phyloP scores from a whole-genome alignment of 169 alveolate species.

The Plasmodium malariae region DNA sequence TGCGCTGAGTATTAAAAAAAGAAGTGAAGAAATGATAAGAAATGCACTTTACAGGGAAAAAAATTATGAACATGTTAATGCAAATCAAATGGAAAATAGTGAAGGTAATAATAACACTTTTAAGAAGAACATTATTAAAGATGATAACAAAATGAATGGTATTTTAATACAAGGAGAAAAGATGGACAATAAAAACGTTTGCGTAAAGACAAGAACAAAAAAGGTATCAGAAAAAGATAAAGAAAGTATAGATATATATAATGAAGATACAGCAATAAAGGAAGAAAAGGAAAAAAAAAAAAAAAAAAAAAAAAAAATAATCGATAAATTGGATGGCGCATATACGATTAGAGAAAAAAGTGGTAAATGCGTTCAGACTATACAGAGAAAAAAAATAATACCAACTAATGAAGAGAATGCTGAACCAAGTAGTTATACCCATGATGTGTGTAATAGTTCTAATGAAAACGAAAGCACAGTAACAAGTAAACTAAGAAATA shows the following conservation, averaged over 20 bases:
- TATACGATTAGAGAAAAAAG: too few species aligned
- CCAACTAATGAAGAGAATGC: neutral
- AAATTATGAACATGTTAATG: neutral
- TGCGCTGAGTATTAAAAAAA: too few species aligned
- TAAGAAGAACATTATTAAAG: neutral
- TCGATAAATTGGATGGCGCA: neutral
- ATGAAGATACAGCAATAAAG: neutral
- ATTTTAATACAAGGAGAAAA: neutral
- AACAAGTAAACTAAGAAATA: neutral
- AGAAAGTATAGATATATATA: neutral
- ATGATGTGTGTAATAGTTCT: neutral
- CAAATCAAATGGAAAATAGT: neutral
- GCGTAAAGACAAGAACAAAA: neutral
- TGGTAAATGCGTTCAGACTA: neutral
- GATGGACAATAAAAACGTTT: neutral
- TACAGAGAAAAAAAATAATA: slow-evolving; percentile 3
- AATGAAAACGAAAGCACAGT: neutral
- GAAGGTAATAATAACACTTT: neutral
- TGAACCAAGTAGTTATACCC: neutral
- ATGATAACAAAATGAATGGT: neutral
- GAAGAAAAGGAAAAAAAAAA: neutral
- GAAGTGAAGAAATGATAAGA: neutral
- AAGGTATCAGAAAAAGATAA: neutral
- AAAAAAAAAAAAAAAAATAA: neutral
- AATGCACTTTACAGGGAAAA: neutral